Base-by-base conservation (phyloP, 2,329 filamentous ascomycete genomes). In the Penicillium sumatraense region DNA sequence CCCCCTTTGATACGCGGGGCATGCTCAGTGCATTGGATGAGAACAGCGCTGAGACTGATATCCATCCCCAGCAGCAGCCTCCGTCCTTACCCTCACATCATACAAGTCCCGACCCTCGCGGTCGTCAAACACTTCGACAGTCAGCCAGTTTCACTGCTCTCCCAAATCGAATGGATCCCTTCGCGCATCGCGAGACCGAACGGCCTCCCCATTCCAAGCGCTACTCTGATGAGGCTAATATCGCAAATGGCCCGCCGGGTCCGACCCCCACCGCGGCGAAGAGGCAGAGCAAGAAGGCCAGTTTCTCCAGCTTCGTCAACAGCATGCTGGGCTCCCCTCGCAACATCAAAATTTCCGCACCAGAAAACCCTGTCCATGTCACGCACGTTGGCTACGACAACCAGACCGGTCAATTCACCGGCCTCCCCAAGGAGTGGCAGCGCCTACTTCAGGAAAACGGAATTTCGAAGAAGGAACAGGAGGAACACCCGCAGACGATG, bases 301-400 rank as follows among this genome's bases (percentile, higher is more conserved):
- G 90, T 55, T 91, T 96, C 71, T 92, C 90, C 14, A 90, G 88
- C 64, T 92, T 96, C 68, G 87, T 96, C 80, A 93, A 88, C 73
- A 93, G 88, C 72, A 80, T 87, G 70, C 87, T 96, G 56, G 89
- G 90, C 62, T 93, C 92, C 31, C 92, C 90, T 75, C 91, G 92
- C 51, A 65, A 66, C 62, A 91, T 95, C 44, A 86, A 93, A 74
- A 99, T 99, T 68, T 98, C 95, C n/a, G 91, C 92, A 33, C 95
- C 95, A 51, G 93, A 96, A 75, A 98, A 99, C 68, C 95, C 95
- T 46, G 92, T 98, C 57, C 95, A 98, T 77, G 91, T 99, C 67
- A 98, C 93, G 54, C 95, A 99, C 75, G 95, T 99, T 63, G 93
- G 93, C 66, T 97, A 96, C 74, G 93, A 99, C 76, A 96, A 95